These are phyloP conservation scores for Sophora flavescens DNA, from an alignment of 306 rosid species.

Conservation along the genomic window DNA sequence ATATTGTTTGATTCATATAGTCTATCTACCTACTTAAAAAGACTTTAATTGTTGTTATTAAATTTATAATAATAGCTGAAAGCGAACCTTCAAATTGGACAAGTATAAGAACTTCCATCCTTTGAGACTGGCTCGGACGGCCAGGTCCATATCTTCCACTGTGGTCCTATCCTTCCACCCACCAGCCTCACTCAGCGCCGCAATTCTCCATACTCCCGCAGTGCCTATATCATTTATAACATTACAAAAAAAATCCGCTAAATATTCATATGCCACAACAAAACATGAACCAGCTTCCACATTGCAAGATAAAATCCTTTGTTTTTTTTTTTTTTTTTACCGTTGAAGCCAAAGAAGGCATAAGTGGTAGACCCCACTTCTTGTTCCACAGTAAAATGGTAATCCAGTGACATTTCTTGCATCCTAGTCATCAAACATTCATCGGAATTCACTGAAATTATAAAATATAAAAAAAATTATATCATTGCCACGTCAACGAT, in stretches of 20 bases:
- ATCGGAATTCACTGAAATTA: constrained; percentile 74
- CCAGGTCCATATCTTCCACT: constrained; percentile 97
- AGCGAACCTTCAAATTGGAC: constrained; percentile 60
- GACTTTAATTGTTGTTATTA: too few relatives aligned
- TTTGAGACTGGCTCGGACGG: constrained; percentile 97
- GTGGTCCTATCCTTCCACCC: constrained; percentile 99
- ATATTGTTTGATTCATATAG: too few relatives aligned
- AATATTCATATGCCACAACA: constrained; percentile 29
- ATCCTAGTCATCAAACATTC: constrained; percentile 96
- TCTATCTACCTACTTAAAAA: too few relatives aligned
- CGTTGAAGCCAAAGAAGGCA: constrained; percentile 94
- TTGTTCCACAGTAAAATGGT: constrained; percentile 94
- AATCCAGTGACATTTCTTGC: constrained; percentile 98
- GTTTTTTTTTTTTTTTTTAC: constrained; percentile 38
- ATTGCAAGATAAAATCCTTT: background rate
- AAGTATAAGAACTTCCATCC: constrained; percentile 96
- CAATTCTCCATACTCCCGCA: constrained; percentile 97
- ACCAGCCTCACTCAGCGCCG: constrained; percentile 90
- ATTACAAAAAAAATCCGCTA: background rate
- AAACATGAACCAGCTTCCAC: constrained; percentile 4
- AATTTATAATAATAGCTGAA: background rate
- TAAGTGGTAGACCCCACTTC: constrained; percentile 96
- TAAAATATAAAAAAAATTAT: too few relatives aligned
- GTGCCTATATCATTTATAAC: constrained; percentile 63
- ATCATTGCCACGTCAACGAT: constrained; percentile 39